A percentile compares a stretch with the other conserved stretches of the same genome.
Evolutionary conservation across 257 asterid species (phyloP).

Genomic region (Lavandula angustifolia): DNA sequence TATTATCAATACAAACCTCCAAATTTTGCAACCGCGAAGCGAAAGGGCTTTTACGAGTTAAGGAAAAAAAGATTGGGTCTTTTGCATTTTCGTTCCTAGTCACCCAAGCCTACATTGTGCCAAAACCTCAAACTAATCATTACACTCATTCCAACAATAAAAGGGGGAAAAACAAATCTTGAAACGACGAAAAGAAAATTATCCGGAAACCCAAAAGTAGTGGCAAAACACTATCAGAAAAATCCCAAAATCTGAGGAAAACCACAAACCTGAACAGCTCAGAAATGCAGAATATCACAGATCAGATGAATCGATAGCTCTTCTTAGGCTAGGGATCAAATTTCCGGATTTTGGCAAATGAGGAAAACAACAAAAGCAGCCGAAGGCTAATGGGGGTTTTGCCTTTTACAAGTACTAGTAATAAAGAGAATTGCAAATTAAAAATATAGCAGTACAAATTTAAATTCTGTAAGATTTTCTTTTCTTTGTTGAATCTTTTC

Average conservation of each 20-base stretch:
- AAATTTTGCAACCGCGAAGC: slow-evolving; percentile 20
- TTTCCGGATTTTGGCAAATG: slow-evolving; percentile 25
- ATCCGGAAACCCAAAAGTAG: slow-evolving; percentile 1
- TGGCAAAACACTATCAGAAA: slow-evolving; percentile 36
- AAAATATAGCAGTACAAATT: slow-evolving; percentile 22
- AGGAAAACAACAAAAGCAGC: slow-evolving; percentile 31
- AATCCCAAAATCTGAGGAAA: slow-evolving; percentile 18
- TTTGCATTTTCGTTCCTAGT: slow-evolving; percentile 21
- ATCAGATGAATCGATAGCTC: slow-evolving; percentile 34
- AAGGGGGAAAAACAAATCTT: slow-evolving; percentile 1
- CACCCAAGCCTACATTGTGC: slow-evolving; percentile 36
- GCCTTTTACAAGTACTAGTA: slow-evolving; percentile 34
- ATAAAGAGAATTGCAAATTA: slow-evolving; percentile 37
- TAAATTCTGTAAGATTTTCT: background rate
- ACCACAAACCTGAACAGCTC: slow-evolving; percentile 38
- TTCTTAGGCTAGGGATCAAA: slow-evolving; percentile 32
- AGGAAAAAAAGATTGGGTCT: background rate
- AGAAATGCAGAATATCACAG: slow-evolving; percentile 33
- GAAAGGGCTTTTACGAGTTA: slow-evolving; percentile 16
- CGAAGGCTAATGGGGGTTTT: slow-evolving; percentile 27
- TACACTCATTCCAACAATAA: background rate
- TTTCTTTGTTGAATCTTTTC: background rate
- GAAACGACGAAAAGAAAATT: slow-evolving; percentile 8
- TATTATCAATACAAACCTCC: slow-evolving; percentile 1
- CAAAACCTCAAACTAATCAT: slow-evolving; percentile 16